Percentiles rank a stretch among this genome's conserved stretches.
Evolutionary conservation across 1,284 basidiomycete genomes (phyloP).

Genomic region (Phenoliferia sp.): DNA sequence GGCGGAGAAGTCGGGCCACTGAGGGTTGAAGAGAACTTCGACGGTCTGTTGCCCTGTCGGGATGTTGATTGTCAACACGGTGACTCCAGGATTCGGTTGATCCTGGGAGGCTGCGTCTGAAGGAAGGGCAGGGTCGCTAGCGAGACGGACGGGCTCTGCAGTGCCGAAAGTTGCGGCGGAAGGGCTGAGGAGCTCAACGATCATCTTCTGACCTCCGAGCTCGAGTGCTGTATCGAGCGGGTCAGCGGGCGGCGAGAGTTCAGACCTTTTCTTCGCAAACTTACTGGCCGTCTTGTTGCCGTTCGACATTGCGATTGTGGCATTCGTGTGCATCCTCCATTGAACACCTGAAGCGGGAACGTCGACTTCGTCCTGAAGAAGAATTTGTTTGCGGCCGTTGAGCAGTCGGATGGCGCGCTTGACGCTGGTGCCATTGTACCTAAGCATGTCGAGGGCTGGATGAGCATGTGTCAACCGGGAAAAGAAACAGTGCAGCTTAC

Average conservation of each 20-base stretch:
- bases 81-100: slow-evolving; percentile 71
- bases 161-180: slow-evolving; percentile 42
- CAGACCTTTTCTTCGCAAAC: too few species aligned
- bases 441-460: too few species aligned
- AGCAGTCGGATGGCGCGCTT: slow-evolving; percentile 82
- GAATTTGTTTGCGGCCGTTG: slow-evolving; percentile 81
- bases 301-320: slow-evolving; percentile 47
- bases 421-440: slow-evolving; percentile 41
- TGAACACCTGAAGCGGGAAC: slow-evolving; percentile 7
- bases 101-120: slow-evolving; percentile 47
- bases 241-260: too few species aligned
- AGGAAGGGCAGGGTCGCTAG: slow-evolving; percentile 60
- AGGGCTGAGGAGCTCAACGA: slow-evolving; percentile 45
- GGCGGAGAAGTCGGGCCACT: too few species aligned
- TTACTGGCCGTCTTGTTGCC: slow-evolving; percentile 55
- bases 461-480: too few species aligned
- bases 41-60: slow-evolving; percentile 58
- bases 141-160: slow-evolving; percentile 48
- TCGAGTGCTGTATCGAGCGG: too few species aligned
- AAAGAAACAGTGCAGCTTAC: slow-evolving; percentile 53
- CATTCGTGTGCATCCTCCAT: slow-evolving; percentile 84
- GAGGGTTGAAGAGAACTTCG: slow-evolving; percentile 42
- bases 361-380: slow-evolving; percentile 50
- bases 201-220: slow-evolving; percentile 56
- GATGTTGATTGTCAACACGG: slow-evolving; percentile 70